Evolutionary conservation across 495 filamentous ascomycete species (phyloP), one percentile per base, ranked within the genome.

Genomic region (Sordaria brevicollis): DNA sequence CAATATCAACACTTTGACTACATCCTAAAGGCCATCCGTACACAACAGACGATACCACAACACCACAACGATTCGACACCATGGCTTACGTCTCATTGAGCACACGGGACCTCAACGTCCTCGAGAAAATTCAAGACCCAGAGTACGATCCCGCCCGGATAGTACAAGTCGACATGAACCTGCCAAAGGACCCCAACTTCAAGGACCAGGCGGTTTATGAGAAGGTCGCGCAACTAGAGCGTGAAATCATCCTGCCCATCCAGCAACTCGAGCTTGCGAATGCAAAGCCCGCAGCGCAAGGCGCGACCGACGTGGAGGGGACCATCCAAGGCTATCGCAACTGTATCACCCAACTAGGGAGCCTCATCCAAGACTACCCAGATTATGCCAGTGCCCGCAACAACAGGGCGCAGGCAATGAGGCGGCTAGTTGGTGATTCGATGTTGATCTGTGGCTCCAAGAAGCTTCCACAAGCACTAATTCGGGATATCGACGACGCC

Each of bases 81-180:
- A 86, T 89, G 83, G 73, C 82, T 29, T 73, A 82, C 39, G 68
- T 83, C 77, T 76, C 82, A 37, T 87, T 96, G 34, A 90, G 89
- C 68, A 78, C 79, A 33, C 90, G 90, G 74, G 93, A 96, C 79
- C 78, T 88, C 70, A 84, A 87, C 37, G 87, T 94, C 71, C 87
- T 95, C 49, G 82, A 89, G 73, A 90, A 91, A 67, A 89, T 96
- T 77, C 93, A 91, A 74, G 91, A 95, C 72, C 89, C 91, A 13
- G 92, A 94, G 76, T 85, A 88, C 35, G 86, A 89, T 25, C 87
- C 90, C 1, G 74, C 81, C 11, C 75, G 82, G 2, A 78, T 81
- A 1, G 76, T 88, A 29, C 79, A 82, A 35, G 82, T 93, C 41
- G 86, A 90, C 73, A 5, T 81, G 1, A 80, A 80, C 2, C 83